phyloP scores from a whole-genome alignment of 305 asterid genomes.

The Stenogyne calaminthoides region DNA sequence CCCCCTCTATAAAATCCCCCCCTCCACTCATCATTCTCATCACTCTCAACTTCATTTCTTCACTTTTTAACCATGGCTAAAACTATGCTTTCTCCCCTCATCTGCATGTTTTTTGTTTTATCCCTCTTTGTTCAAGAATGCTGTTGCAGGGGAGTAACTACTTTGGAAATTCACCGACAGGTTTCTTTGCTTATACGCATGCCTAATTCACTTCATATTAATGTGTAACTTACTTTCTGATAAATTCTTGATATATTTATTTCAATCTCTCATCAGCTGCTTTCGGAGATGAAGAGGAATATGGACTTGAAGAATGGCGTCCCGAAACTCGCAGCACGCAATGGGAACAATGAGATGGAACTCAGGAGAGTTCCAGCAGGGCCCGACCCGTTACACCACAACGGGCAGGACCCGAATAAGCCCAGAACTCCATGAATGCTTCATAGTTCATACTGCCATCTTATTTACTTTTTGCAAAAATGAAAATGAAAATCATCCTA shows the following conservation, averaged over 20 bases:
- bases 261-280: conserved; percentile 26
- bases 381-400: conserved; percentile 74
- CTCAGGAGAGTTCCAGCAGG: conserved; percentile 63
- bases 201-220: not conserved
- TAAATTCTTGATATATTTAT: not conserved
- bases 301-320: conserved; percentile 37
- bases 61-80: conserved; percentile 27
- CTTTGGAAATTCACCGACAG: conserved; percentile 31
- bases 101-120: conserved; percentile 39
- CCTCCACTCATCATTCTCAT: not conserved
- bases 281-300: conserved; percentile 44
- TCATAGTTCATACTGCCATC: conserved; percentile 4
- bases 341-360: conserved; percentile 33
- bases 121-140: conserved; percentile 36
- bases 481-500: not conserved
- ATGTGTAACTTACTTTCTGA: not conserved
- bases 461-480: not conserved
- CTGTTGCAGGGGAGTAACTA: conserved; percentile 38
- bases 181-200: conserved; percentile 25
- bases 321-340: not conserved
- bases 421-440: conserved; percentile 47
- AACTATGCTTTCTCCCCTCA: conserved; percentile 17
- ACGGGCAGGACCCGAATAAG: conserved; percentile 50
- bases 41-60: not conserved
- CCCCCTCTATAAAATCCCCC: conserved; percentile 38